Percentiles rank a stretch among this genome's conserved stretches.
Conservation (phyloP, 805 yeast genomes). For the Teunomyces cretensis region DNA sequence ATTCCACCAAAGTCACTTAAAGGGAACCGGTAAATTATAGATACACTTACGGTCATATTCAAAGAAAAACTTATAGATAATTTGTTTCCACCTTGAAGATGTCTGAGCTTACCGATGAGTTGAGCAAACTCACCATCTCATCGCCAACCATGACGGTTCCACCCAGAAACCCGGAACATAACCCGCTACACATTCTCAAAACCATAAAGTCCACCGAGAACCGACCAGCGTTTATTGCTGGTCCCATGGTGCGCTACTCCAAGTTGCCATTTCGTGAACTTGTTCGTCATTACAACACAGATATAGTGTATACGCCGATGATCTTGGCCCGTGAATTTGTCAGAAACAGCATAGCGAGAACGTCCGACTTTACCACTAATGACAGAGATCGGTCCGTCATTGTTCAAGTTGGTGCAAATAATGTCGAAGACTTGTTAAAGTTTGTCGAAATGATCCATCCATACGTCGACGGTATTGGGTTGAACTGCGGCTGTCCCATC, state of each 20-base stretch:
- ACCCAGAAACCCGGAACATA: slow-evolving; percentile 25
- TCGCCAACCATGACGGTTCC: slow-evolving; percentile 1
- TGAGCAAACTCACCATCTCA: not conserved
- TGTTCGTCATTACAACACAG: slow-evolving; percentile 66
- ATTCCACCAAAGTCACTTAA: no score
- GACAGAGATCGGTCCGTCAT: slow-evolving; percentile 66
- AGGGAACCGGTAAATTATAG: not conserved
- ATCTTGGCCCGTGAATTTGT: slow-evolving; percentile 94
- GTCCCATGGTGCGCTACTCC: slow-evolving; percentile 97
- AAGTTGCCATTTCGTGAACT: slow-evolving; percentile 88
- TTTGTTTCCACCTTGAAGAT: not conserved
- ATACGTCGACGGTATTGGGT: slow-evolving; percentile 88
- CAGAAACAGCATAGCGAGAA: slow-evolving; percentile 74
- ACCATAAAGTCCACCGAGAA: slow-evolving; percentile 20
- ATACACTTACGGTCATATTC: not conserved
- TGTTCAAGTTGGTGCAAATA: slow-evolving; percentile 89
- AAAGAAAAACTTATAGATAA: not conserved
- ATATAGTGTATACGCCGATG: slow-evolving; percentile 94
- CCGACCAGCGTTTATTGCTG: slow-evolving; percentile 48
- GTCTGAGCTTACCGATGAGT: not conserved
- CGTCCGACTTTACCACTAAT: slow-evolving; percentile 84
- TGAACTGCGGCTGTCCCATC: slow-evolving; percentile 97
- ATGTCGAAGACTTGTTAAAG: slow-evolving; percentile 73
- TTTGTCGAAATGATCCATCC: slow-evolving; percentile 90
- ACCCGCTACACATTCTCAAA: slow-evolving; percentile 35